Conservation (phyloP, 139 green algal species). For the Chlorella sp. region DNA sequence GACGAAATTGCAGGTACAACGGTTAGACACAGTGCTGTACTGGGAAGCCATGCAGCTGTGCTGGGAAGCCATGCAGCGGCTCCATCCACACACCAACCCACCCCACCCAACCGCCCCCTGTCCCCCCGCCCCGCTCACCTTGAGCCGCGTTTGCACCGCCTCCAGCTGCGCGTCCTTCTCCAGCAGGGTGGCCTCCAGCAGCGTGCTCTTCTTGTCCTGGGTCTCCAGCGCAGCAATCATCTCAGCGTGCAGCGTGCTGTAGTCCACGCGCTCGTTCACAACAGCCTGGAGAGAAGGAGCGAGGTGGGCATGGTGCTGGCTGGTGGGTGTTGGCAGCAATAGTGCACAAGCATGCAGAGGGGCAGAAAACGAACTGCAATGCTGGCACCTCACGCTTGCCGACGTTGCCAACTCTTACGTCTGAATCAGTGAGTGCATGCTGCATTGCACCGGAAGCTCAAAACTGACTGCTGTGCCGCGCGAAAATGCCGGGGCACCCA, state of each 20-base stretch:
- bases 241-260: slow-evolving; percentile 27
- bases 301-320: not conserved
- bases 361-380: not conserved
- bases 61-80: not conserved
- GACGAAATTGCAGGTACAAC: no score
- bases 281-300: slow-evolving; percentile 42
- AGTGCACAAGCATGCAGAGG: not conserved
- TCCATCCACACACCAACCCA: not conserved
- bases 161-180: slow-evolving; percentile 60
- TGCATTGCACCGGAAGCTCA: no score
- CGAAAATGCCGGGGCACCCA: no score
- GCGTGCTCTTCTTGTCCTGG: slow-evolving; percentile 42
- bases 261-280: slow-evolving; percentile 73
- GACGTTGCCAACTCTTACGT: not conserved
- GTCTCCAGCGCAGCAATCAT: slow-evolving; percentile 14
- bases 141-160: slow-evolving; percentile 11
- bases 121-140: not conserved
- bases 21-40: no score
- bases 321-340: not conserved
- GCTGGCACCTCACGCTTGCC: no score
- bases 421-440: no score
- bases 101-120: not conserved
- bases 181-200: slow-evolving; percentile 63
- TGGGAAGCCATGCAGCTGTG: no score
- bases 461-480: no score